phyloP scores from a whole-genome alignment of 1,284 basidiomycete genomes.

The Phellopilus nigrolimitatus region DNA sequence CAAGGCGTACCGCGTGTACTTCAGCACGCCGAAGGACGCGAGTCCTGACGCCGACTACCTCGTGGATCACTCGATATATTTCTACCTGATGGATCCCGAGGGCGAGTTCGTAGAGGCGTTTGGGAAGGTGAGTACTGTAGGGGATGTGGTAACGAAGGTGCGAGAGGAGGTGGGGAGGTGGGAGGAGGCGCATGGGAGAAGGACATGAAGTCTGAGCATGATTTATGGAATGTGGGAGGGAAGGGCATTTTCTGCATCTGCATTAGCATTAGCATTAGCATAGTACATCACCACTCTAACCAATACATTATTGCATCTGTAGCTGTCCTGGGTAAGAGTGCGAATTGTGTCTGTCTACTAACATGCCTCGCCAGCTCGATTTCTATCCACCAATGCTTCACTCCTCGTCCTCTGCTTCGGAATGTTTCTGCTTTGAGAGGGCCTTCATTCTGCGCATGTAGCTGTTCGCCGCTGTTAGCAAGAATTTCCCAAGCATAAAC shows the following conservation, averaged over 20 bases:
- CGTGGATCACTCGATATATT: slow-evolving; percentile 95
- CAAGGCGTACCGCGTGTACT: slow-evolving; percentile 97
- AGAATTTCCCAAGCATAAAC: slow-evolving; percentile 1
- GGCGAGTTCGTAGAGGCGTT: slow-evolving; percentile 97
- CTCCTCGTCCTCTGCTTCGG: slow-evolving; percentile 50
- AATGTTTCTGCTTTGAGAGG: slow-evolving; percentile 65
- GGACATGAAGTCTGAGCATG: slow-evolving; percentile 24
- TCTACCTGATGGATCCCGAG: slow-evolving; percentile 97
- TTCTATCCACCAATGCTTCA: neutral
- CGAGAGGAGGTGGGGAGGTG: slow-evolving; percentile 54
- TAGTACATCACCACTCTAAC: neutral
- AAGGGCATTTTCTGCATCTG: neutral
- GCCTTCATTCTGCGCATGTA: slow-evolving; percentile 83
- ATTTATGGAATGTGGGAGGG: neutral
- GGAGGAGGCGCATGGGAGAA: slow-evolving; percentile 39
- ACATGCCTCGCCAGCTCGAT: neutral
- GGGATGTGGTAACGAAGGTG: slow-evolving; percentile 66
- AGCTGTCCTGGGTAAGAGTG: too few species aligned
- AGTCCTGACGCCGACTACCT: slow-evolving; percentile 89
- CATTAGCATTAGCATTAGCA: neutral
- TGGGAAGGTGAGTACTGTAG: slow-evolving; percentile 74
- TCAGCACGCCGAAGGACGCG: slow-evolving; percentile 92
- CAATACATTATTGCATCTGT: neutral
- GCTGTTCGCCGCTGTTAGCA: too few species aligned
- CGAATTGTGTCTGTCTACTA: too few species aligned